Evolutionary conservation across 2,329 filamentous ascomycete species (phyloP), one percentile per base, ranked within the genome.

Genomic region (Elsinoe arachidis): DNA sequence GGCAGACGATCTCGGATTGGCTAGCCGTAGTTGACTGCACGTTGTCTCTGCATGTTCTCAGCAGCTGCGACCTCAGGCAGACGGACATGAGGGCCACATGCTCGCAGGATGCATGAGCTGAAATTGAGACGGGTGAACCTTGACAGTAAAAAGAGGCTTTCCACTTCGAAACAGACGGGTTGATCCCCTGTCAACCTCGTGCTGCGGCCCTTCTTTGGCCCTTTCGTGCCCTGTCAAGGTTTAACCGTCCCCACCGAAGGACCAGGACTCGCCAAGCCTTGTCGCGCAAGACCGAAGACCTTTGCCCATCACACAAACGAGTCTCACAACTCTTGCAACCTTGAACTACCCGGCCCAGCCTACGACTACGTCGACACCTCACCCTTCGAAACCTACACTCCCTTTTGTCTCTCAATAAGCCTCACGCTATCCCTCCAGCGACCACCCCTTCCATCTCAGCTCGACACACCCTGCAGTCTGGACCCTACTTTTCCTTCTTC

Each of bases 221-320:
- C 26, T 30, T 30, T 30, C 9, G 4, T 30, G 26, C 38, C 38
- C 38, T n/a, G n/a, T 41, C 38, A 46, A 46, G 41, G 46, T 51
- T 51, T 15, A 34, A 51, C 19, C 7, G 6, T 34, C 26, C 15
- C 14, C 46, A 34, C 26, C 26, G 11, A n/a, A 39, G 14, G 17
- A 51, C 41, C 46, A 51, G 7, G 19, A 51, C 21, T 17, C 46
- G 41, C 41, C 41, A 46, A 46, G 41, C 41, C 41, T 46, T 46
- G 41, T 46, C 41, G 41, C 41, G 41, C 21, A 46, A 30, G 41
- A 46, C 41, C 41, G 26, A 30, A 23, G 41, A 46, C 41, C 41
- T 46, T 46, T 19, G 21, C 41, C 41, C 19, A 26, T 46, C 41
- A 46, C 41, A 46, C 21, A 39, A n/a, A n/a, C 21, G 7, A 46